Evolutionary conservation across 1,284 basidiomycete species (phyloP), one percentile per base, ranked within the genome.

Genomic region (Microbotryum intermedium): DNA sequence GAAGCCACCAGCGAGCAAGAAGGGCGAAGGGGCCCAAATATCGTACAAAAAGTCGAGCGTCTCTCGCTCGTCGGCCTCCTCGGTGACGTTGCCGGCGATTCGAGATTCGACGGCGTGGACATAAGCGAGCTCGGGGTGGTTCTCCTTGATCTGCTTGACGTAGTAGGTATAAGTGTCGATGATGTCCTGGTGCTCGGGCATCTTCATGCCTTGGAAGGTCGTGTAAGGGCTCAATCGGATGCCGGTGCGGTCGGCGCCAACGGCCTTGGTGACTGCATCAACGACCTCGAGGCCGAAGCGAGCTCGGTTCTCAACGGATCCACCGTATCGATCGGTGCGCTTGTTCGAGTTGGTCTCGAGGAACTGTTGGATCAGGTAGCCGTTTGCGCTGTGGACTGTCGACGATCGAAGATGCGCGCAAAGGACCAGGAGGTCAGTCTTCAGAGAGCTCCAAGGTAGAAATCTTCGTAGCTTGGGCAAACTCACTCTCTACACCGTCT

Each of bases 241-340:
- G 0, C 74, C 82, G 5, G 78, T 76, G 29, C 74, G 75, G 7
- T 80, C 76, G 18, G 71, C 58, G 2, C 83, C 83, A 55, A 80
- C 80, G 16, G 81, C 79, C 26, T 77, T 74, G 7, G 72, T 71
- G 30, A 80, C 60, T 6, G 72, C 80, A 43, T 81, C 78, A 4
- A 82, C 72, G 16, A 82, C 75, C 67, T 81, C 79, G 4, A 82
- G 72, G 1, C 75, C 67, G 69, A 84, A 83, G 18, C 78, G 72
- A 6, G 74, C 66, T 10, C 83, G 74, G 66, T 83, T 83, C 72
- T 82, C 80, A 16, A 81, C 60, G 6, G 76, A 76, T 9, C 82
- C 83, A 8, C 83, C 83, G 69, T 83, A 85, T 46, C 76, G 72
- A 71, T 84, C 83, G 16, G 78, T 81, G 25, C 82, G 78, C 29